A percentile compares a stretch with the other conserved stretches of the same genome.
phyloP scores from a whole-genome alignment of 1,139 yeast genomes.

The Candida glucosophila region DNA sequence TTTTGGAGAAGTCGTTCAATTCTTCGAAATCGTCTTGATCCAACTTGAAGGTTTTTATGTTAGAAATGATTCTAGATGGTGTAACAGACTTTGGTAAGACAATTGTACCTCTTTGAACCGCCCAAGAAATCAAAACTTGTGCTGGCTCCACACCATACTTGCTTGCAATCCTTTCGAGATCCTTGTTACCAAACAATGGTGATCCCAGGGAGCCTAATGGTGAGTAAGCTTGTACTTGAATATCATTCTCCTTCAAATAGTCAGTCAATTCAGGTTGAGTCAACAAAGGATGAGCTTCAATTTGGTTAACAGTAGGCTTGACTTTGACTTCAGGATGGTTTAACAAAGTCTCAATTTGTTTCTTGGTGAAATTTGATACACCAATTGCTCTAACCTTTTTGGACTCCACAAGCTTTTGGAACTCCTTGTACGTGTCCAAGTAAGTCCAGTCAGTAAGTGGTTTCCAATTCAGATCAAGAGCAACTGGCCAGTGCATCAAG shows the following conservation, averaged over 20 bases:
- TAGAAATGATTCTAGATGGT: slow-evolving; percentile 24
- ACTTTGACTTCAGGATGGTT: slow-evolving; percentile 18
- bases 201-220: slow-evolving; percentile 32
- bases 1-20: slow-evolving; percentile 26
- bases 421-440: slow-evolving; percentile 36
- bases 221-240: slow-evolving; percentile 23
- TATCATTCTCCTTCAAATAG: slow-evolving; percentile 15
- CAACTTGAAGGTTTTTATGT: slow-evolving; percentile 27
- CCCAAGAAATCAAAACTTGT: slow-evolving; percentile 31
- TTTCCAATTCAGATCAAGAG: slow-evolving; percentile 28
- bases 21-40: slow-evolving; percentile 40
- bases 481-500: slow-evolving; percentile 57
- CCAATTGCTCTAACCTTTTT: slow-evolving; percentile 24
- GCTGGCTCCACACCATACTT: slow-evolving; percentile 23
- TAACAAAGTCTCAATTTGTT: slow-evolving; percentile 17
- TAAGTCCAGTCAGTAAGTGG: slow-evolving; percentile 28
- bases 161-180: slow-evolving; percentile 21
- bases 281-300: slow-evolving; percentile 30
- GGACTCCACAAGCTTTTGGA: slow-evolving; percentile 34
- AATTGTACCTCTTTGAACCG: slow-evolving; percentile 24
- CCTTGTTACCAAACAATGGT: slow-evolving; percentile 25
- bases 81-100: slow-evolving; percentile 30
- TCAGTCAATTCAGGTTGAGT: slow-evolving; percentile 29
- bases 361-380: slow-evolving; percentile 24
- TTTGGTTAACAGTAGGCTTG: slow-evolving; percentile 26